Base-by-base conservation (phyloP, 306 rosid genomes). In the Sindora glabra region DNA sequence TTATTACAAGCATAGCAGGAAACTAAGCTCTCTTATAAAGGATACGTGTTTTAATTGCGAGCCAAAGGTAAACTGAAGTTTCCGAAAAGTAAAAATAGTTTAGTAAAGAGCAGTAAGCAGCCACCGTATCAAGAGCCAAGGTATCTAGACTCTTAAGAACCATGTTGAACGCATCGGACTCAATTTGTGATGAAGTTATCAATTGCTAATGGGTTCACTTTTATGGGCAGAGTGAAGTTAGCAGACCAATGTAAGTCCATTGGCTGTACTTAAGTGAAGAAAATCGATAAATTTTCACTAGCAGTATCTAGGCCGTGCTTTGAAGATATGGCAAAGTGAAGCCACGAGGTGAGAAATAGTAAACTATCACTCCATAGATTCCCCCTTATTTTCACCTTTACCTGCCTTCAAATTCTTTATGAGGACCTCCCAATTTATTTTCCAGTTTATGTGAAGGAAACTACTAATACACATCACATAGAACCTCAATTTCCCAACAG, bases 1-100 rank as follows among this genome's bases (percentile, higher is more conserved):
- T 48, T 57, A 27, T 18, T 33, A 6, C 36, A 60, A 30, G 66
- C 62, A 74, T 14, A 25, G 50, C 41, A 62, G 6, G 26, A 47
- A 47, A 21, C 50, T n/a, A 62, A 21, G 34, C 55, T 37, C 37
- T 37, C 59, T 45, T 21, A 56, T 15, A 22, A 32, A 42, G 33
- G 30, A 52, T 30, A 22, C 21, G 5, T 14, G 10, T 34, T 17
- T 50, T 24, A 14, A 9, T 12, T 30, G 24, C 3, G 21, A 44
- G 19, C 56, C 13, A 16, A 14, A 22, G 51, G 27, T 23, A 15
- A 48, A 48, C 5, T 42, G 2, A 57, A 39, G 12, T 17, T 30
- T 12, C 48, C n/a, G 29, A 17, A 32, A 30, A 19, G 19, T n/a
- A 40, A 6, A 14, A 23, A 51, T 15, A 37, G 34, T 10, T 24